Conservation (phyloP, 148 eudicot genomes). For the Chenopodium quinoa region DNA sequence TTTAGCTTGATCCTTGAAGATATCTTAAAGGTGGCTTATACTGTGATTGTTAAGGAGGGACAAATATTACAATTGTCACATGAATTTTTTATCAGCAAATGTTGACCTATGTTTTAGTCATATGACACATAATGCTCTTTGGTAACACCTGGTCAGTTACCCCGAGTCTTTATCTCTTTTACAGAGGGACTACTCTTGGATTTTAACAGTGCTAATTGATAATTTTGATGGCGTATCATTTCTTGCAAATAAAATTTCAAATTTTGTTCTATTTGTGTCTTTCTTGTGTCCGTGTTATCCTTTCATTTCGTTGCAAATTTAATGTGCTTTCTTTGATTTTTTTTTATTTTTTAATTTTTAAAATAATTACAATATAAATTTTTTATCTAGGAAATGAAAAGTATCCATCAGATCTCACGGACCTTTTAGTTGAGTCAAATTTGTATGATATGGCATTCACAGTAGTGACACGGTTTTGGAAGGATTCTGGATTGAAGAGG, state of each 20-base stretch:
- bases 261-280: too few relatives aligned
- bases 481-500: constrained; percentile 83
- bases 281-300: neutral
- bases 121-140: neutral
- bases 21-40: neutral
- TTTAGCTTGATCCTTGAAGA: neutral
- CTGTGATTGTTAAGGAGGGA: too few relatives aligned
- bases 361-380: neutral
- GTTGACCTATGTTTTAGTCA: neutral
- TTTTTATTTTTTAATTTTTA: neutral
- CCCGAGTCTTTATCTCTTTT: neutral
- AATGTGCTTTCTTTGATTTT: neutral
- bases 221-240: neutral
- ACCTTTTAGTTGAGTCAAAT: constrained; percentile 69
- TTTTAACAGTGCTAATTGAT: neutral
- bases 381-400: constrained; percentile 51
- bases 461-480: constrained; percentile 79
- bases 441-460: constrained; percentile 89
- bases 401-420: constrained; percentile 61
- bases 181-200: neutral
- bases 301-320: neutral
- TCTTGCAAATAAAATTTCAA: neutral
- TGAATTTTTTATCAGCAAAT: neutral
- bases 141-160: neutral
- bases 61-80: neutral